Conservation (phyloP, 495 filamentous ascomycete genomes). For the Cryomyces antarcticus region DNA sequence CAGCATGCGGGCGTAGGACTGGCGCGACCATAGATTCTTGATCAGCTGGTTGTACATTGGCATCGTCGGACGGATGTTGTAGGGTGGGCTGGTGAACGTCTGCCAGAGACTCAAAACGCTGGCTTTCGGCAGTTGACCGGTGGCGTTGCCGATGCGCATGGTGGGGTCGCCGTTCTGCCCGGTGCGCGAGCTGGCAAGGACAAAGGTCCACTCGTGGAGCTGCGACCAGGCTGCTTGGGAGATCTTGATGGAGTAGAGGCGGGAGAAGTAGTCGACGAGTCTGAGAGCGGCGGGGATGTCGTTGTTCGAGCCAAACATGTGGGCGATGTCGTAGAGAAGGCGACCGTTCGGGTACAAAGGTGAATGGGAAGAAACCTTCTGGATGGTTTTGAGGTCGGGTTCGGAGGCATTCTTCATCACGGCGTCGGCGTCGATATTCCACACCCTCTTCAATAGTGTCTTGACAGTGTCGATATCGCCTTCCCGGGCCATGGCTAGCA, state of each 20-base stretch:
- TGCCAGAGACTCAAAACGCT: conserved; percentile 28
- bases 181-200: conserved; percentile 21
- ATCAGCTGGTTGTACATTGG: conserved; percentile 32
- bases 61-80: conserved; percentile 33
- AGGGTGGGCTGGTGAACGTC: conserved; percentile 34
- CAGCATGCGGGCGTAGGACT: neutral
- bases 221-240: conserved; percentile 30
- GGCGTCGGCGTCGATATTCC: conserved; percentile 35
- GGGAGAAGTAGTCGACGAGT: conserved; percentile 34
- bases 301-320: conserved; percentile 36
- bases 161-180: conserved; percentile 1
- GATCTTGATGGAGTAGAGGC: conserved; percentile 31
- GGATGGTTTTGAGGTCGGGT: neutral
- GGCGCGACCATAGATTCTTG: conserved; percentile 15
- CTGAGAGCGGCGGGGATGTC: conserved; percentile 31
- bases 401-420: conserved; percentile 16
- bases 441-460: conserved; percentile 29
- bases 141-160: conserved; percentile 1
- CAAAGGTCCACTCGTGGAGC: conserved; percentile 38
- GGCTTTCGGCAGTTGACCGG: conserved; percentile 20
- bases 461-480: conserved; percentile 28
- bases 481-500: conserved; percentile 34
- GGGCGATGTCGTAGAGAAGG: conserved; percentile 36
- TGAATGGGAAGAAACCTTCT: conserved; percentile 15
- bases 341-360: conserved; percentile 31